Evolutionary conservation across 352 stramenopile genomes (phyloP), one percentile per base, ranked within the genome.

Genomic region (Phytophthora pini): DNA sequence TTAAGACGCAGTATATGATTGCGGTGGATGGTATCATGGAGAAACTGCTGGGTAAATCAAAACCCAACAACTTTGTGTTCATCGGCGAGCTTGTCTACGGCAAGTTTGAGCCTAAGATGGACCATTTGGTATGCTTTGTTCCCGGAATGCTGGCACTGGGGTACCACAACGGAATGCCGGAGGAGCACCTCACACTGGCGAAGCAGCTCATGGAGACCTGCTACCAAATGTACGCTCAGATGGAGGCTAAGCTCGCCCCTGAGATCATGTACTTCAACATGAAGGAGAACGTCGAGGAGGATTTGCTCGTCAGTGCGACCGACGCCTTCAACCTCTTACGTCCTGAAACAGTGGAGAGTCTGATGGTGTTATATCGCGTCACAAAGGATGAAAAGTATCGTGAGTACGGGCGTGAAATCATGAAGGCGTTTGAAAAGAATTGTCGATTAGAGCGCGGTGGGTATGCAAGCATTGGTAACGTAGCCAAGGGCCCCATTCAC

Each of bases 111-210:
- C 77, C 80, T 24, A 89, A 90, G 65, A 94, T 94, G 83, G 88
- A 98, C 63, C 93, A 98, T 61, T 70, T 98, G 39, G 80, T 95
- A 31, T 98, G 93, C 72, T 98, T 97, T 53, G 70, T 97, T 13
- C 90, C 92, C 0, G 92, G 90, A 22, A 92, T 96, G 82, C 72
- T 97, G 7, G 78, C 89, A 1, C 79, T 98, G 1, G 91, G 89
- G 6, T 86, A 88, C 57, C 54, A 77, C n/a, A 72, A 93, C 56
- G 86, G 86, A 15, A 89, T 91, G 74, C 76, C 77, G 6, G 65
- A 74, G 44, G 66, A 67, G 13, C 82, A 97, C 53, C 54, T 97
- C 27, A 68, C 71, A n/a, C 63, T 96, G 4, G 92, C 91, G 6
- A 83, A 94, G 61, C 47, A 90, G 10, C 62, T 98, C 22, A 65